Evolutionary conservation across 2,329 filamentous ascomycete genomes (phyloP).

Genomic region (Nemania sp.): DNA sequence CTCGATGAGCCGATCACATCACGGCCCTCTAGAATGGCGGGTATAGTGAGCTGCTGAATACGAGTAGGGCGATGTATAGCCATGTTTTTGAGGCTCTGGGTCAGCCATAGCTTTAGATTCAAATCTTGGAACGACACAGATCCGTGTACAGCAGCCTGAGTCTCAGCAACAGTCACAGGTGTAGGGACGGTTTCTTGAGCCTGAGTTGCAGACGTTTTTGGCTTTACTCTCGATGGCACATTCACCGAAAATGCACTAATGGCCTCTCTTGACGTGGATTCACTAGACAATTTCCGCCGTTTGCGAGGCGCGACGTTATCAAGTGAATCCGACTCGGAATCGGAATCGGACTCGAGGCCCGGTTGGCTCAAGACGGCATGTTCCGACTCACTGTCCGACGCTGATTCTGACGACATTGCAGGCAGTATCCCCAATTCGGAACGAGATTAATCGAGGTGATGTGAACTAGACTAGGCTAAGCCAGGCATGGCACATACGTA

Average conservation of each 20-base stretch:
- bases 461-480: no score
- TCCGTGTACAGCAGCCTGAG: constrained; percentile 59
- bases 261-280: constrained; percentile 50
- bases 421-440: constrained; percentile 10
- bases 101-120: constrained; percentile 85
- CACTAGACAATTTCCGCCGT: constrained; percentile 49
- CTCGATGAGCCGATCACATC: constrained; percentile 86
- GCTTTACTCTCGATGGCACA: constrained; percentile 66
- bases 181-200: constrained; percentile 33
- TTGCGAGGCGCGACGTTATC: constrained; percentile 55
- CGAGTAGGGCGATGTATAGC: constrained; percentile 90
- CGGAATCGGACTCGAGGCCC: constrained; percentile 44
- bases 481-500: neutral
- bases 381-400: constrained; percentile 44
- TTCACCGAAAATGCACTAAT: constrained; percentile 59
- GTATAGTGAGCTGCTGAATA: constrained; percentile 94
- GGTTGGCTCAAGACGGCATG: constrained; percentile 39
- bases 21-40: constrained; percentile 87
- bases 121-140: constrained; percentile 78
- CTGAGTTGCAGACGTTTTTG: constrained; percentile 45
- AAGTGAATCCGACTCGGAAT: constrained; percentile 57
- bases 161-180: constrained; percentile 61
- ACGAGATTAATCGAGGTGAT: constrained; percentile 1
- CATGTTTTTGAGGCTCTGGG: constrained; percentile 78
- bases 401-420: constrained; percentile 31